A percentile compares a stretch with the other conserved stretches of the same genome.
Conservation (phyloP, 179 eudicot genomes). For the Heliamphora pulchella region DNA sequence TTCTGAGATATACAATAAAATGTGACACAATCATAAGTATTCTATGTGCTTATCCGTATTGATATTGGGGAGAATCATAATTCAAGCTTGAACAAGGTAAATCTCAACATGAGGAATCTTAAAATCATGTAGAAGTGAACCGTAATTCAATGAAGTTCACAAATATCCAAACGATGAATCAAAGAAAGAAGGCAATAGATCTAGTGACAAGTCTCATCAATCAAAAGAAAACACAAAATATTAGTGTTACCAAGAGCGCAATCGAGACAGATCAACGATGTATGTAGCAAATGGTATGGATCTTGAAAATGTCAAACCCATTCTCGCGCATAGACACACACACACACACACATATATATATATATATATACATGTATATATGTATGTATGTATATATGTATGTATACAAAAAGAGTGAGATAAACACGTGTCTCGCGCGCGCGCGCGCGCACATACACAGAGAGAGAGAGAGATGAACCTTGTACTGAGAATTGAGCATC, state of each 20-base stretch:
- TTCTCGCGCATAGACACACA: not conserved
- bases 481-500: conserved; percentile 99
- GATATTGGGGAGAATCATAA: not conserved
- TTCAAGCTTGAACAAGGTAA: not conserved
- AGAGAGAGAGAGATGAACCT: conserved; percentile 37
- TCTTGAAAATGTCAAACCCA: not conserved
- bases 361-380: too few species aligned
- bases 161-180: not conserved
- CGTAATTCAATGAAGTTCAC: not conserved
- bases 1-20: not conserved
- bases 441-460: too few species aligned
- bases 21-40: not conserved
- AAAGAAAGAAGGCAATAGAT: conserved; percentile 4
- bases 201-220: not conserved
- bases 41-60: not conserved
- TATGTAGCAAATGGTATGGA: not conserved
- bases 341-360: too few species aligned
- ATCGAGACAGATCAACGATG: conserved; percentile 12
- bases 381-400: too few species aligned
- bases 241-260: conserved; percentile 10
- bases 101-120: too few species aligned
- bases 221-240: not conserved
- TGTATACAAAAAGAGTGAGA: too few species aligned
- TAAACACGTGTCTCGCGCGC: too few species aligned
- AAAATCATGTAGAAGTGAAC: not conserved